These are phyloP conservation scores for Cladophialophora carrionii DNA, from an alignment of 2,329 filamentous ascomycete genomes.

Conservation along the genomic window DNA sequence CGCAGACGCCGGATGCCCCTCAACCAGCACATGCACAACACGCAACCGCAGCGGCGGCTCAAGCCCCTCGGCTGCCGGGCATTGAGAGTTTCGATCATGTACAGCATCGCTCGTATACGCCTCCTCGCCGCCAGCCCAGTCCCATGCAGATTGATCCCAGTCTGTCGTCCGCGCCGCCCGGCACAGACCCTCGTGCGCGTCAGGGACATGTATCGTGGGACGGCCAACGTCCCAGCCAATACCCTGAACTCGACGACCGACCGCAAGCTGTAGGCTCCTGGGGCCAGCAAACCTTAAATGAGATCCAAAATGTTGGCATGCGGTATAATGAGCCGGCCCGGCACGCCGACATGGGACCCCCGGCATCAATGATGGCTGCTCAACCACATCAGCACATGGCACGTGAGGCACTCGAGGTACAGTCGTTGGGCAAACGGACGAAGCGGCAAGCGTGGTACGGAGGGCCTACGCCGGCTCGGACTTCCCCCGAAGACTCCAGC, in stretches of 20 bases:
- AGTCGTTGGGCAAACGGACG: constrained; percentile 28
- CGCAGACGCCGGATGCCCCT: constrained; percentile 69
- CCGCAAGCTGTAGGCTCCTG: constrained; percentile 48
- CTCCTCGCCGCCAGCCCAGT: constrained; percentile 67
- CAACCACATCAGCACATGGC: constrained; percentile 38
- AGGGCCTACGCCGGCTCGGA: constrained; percentile 44
- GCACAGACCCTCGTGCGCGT: constrained; percentile 48
- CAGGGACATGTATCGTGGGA: constrained; percentile 54
- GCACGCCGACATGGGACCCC: constrained; percentile 32
- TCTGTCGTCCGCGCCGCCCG: constrained; percentile 40
- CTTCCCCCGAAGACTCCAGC: constrained; percentile 54
- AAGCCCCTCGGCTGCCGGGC: constrained; percentile 74
- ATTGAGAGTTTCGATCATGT: constrained; percentile 90
- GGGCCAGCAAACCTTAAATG: constrained; percentile 51
- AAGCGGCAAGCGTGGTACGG: constrained; percentile 45
- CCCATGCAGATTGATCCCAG: constrained; percentile 75
- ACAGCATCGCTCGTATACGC: constrained; percentile 59
- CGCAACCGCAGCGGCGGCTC: constrained; percentile 53
- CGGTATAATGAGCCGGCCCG: constrained; percentile 16
- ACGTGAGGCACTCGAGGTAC: constrained; percentile 31
- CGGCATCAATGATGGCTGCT: constrained; percentile 20
- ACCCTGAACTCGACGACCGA: constrained; percentile 39
- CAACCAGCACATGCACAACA: constrained; percentile 59
- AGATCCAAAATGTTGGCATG: constrained; percentile 42
- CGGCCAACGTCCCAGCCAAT: constrained; percentile 44